Percentiles rank a stretch among this genome's conserved stretches.
phyloP scores from a whole-genome alignment of 2,329 filamentous ascomycete species.

The Apiospora kogelbergensis region DNA sequence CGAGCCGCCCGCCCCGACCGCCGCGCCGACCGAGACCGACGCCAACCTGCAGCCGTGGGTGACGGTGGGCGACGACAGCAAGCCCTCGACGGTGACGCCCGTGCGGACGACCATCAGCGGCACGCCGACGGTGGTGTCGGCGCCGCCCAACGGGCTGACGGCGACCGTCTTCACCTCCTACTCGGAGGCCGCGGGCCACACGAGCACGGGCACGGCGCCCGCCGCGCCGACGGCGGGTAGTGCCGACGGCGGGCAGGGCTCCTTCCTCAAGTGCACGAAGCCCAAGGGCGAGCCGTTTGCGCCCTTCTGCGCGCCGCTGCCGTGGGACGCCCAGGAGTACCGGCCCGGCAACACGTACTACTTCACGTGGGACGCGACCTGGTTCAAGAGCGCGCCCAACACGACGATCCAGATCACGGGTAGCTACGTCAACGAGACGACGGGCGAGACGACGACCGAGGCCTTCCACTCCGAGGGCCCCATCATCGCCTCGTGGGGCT shows the following conservation, averaged over 20 bases:
- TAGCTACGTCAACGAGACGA: slow-evolving; percentile 31
- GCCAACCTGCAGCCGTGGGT: slow-evolving; percentile 50
- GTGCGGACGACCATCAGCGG: slow-evolving; percentile 46
- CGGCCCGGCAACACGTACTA: slow-evolving; percentile 51
- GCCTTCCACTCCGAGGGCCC: slow-evolving; percentile 33
- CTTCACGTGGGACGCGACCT: slow-evolving; percentile 56
- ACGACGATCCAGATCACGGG: slow-evolving; percentile 34
- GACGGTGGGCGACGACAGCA: slow-evolving; percentile 46
- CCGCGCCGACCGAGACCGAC: slow-evolving; percentile 26
- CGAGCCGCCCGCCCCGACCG: slow-evolving; percentile 15
- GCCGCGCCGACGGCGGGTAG: slow-evolving; percentile 44
- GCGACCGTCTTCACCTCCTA: slow-evolving; percentile 36
- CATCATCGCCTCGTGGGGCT: slow-evolving; percentile 44
- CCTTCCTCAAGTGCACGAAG: slow-evolving; percentile 52
- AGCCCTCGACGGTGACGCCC: slow-evolving; percentile 50
- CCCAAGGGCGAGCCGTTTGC: slow-evolving; percentile 40
- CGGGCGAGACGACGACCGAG: slow-evolving; percentile 28
- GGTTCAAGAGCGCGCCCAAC: slow-evolving; percentile 43
- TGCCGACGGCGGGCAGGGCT: slow-evolving; percentile 42
- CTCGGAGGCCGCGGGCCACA: slow-evolving; percentile 27
- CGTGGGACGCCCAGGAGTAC: slow-evolving; percentile 38
- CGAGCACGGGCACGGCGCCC: slow-evolving; percentile 42
- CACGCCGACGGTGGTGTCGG: slow-evolving; percentile 40
- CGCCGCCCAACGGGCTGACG: slow-evolving; percentile 42
- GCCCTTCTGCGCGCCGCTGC: slow-evolving; percentile 52